These are phyloP conservation scores for Dionaea muscipula DNA, from an alignment of 179 eudicot species.

Conservation along the genomic window DNA sequence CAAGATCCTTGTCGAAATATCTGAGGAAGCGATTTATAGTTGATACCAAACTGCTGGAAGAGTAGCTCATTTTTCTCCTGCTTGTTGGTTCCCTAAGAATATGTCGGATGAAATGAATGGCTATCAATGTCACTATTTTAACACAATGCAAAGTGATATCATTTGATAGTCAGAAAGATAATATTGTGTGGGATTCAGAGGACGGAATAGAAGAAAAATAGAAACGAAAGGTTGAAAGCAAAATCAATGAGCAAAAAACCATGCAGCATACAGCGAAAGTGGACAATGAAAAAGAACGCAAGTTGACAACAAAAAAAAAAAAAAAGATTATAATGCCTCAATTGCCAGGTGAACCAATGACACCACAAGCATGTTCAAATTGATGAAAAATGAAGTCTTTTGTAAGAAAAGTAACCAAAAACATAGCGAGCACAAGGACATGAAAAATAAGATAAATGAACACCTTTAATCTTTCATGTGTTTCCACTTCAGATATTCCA, in stretches of 20 bases:
- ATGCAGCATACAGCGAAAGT: too few species aligned
- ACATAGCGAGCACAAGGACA: too few species aligned
- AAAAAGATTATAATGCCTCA: too few species aligned
- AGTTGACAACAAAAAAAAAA: too few species aligned
- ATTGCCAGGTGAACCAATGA: too few species aligned
- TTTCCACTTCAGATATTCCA: conserved; percentile 55
- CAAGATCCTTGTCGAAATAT: conserved; percentile 84
- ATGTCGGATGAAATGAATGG: not conserved
- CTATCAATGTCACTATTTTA: not conserved
- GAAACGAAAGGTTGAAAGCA: too few species aligned
- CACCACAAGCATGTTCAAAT: too few species aligned
- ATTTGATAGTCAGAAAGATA: not conserved
- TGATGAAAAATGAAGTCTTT: too few species aligned
- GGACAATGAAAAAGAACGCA: too few species aligned
- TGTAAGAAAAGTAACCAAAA: too few species aligned
- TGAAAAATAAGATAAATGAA: not conserved
- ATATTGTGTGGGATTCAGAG: not conserved
- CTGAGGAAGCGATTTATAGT: conserved; percentile 50
- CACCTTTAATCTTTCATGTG: conserved; percentile 55
- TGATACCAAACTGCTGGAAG: conserved; percentile 53
- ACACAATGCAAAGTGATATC: not conserved
- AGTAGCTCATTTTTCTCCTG: conserved; percentile 65
- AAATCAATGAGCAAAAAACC: too few species aligned
- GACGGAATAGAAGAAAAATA: too few species aligned
- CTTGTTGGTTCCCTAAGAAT: conserved; percentile 50